Evolutionary conservation across 2,329 filamentous ascomycete species (phyloP).

Genomic region (Alternaria triticina): DNA sequence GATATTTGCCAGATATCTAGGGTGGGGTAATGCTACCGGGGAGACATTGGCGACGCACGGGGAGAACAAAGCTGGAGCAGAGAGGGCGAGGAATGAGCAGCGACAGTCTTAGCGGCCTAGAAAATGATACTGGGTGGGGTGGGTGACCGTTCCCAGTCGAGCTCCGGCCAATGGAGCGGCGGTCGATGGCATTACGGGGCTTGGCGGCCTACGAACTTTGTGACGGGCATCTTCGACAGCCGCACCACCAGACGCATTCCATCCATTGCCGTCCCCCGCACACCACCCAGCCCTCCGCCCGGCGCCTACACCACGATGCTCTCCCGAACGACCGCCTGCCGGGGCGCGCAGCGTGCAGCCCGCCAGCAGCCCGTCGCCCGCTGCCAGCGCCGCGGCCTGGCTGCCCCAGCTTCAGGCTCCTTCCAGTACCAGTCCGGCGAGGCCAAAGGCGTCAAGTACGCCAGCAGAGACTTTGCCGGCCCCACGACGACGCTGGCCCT

Average conservation of each 20-base stretch:
- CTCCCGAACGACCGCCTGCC: slow-evolving; percentile 69
- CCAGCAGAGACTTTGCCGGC: slow-evolving; percentile 85
- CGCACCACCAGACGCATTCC: slow-evolving; percentile 33
- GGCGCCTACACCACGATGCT: slow-evolving; percentile 62
- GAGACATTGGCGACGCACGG: slow-evolving; percentile 35
- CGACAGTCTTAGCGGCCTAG: neutral
- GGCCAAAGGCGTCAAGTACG: slow-evolving; percentile 87
- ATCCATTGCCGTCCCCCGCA: slow-evolving; percentile 57
- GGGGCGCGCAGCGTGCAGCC: slow-evolving; percentile 68
- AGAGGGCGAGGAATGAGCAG: slow-evolving; percentile 1
- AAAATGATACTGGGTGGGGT: slow-evolving; percentile 16
- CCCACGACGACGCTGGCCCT: slow-evolving; percentile 90
- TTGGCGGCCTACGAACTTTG: slow-evolving; percentile 18
- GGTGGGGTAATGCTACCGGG: slow-evolving; percentile 32
- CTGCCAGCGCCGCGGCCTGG: slow-evolving; percentile 66
- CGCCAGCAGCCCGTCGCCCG: slow-evolving; percentile 63
- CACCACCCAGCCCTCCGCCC: slow-evolving; percentile 53
- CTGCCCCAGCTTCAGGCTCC: slow-evolving; percentile 72
- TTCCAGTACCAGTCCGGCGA: slow-evolving; percentile 89
- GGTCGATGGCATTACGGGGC: slow-evolving; percentile 11
- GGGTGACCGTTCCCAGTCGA: slow-evolving; percentile 7
- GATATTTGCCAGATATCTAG: slow-evolving; percentile 48
- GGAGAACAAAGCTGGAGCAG: neutral
- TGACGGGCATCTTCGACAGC: slow-evolving; percentile 16
- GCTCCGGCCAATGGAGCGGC: slow-evolving; percentile 14